Percentiles rank a stretch among this genome's conserved stretches.
phyloP scores from a whole-genome alignment of 108 stramenopile genomes.

The Parmales sp. region DNA sequence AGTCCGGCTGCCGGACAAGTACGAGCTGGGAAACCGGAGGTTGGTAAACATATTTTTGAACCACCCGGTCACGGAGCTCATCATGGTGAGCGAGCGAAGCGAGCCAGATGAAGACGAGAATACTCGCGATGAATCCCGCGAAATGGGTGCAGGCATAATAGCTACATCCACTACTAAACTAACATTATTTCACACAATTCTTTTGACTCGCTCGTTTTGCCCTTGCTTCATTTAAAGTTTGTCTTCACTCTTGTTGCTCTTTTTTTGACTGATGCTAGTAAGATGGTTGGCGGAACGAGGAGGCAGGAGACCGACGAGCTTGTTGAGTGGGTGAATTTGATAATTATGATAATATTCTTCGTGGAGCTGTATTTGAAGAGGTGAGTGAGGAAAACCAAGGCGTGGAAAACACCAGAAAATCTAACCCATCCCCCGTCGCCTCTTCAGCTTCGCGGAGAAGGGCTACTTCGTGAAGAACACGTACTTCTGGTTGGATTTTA shows the following conservation, averaged over 20 bases:
- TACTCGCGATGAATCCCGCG: no score
- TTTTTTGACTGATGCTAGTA: neutral
- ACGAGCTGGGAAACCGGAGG: neutral
- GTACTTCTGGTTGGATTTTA: conserved; percentile 1
- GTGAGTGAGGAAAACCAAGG: neutral
- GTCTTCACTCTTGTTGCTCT: neutral
- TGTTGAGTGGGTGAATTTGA: neutral
- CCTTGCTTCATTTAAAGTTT: no score
- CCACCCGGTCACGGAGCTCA: conserved; percentile 4
- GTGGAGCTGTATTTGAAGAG: neutral
- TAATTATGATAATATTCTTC: conserved; percentile 2
- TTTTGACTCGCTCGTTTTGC: no score
- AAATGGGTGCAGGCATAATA: no score
- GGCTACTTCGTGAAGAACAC: conserved; percentile 7
- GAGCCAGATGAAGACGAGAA: no score
- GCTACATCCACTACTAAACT: no score
- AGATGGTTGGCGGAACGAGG: neutral
- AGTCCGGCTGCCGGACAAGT: neutral
- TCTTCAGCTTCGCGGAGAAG: neutral
- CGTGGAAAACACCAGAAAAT: neutral
- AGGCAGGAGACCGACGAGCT: neutral
- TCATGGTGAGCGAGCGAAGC: no score
- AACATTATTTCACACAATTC: no score
- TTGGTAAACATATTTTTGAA: neutral
- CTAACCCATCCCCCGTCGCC: neutral